phyloP scores from a whole-genome alignment of 148 eudicot genomes.

The Fagopyrum homotropicum region DNA sequence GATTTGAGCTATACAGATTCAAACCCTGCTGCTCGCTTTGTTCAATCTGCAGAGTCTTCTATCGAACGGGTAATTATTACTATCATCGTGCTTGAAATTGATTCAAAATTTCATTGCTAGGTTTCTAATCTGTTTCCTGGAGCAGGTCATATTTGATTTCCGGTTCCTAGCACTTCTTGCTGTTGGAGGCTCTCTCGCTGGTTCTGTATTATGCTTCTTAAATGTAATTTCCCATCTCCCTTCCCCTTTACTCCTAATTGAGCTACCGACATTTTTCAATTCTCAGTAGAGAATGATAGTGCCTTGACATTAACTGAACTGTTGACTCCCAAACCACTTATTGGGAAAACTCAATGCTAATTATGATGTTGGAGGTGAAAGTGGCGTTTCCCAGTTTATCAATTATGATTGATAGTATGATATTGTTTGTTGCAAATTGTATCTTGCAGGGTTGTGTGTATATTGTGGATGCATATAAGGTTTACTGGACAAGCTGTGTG shows the following conservation, averaged over 20 bases:
- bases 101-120: background rate
- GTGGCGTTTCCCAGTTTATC: background rate
- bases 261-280: background rate
- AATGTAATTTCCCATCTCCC: constrained; percentile 39
- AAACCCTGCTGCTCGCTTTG: constrained; percentile 25
- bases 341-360: no score
- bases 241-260: background rate
- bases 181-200: constrained; percentile 75
- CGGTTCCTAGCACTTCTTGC: constrained; percentile 93
- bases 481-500: constrained; percentile 71
- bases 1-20: constrained; percentile 17
- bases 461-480: constrained; percentile 70
- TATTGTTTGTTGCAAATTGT: background rate
- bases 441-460: constrained; percentile 75
- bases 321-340: no score
- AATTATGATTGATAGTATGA: background rate
- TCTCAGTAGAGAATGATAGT: background rate
- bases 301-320: background rate
- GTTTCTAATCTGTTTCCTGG: constrained; percentile 4
- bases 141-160: constrained; percentile 79
- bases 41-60: constrained; percentile 48
- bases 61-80: constrained; percentile 55
- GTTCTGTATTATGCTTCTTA: constrained; percentile 83
- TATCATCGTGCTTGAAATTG: background rate
- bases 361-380: no score